phyloP scores from a whole-genome alignment of 257 asterid species.

The Asclepias syriaca region DNA sequence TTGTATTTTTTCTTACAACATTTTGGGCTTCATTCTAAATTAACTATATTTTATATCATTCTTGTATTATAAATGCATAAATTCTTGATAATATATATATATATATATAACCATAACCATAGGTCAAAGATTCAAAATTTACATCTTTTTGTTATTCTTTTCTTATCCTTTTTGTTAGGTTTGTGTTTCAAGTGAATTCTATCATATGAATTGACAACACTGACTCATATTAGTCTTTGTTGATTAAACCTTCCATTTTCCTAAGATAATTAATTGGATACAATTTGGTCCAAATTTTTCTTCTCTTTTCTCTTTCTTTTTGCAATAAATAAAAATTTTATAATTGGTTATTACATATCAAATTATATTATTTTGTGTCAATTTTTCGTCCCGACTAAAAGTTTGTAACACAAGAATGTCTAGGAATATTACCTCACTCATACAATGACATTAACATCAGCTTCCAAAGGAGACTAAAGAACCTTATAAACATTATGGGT shows the following conservation, averaged over 20 bases:
- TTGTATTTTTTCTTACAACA: neutral
- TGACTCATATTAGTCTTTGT: too few relatives aligned
- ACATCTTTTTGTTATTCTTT: neutral
- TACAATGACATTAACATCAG: neutral
- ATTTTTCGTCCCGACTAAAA: neutral
- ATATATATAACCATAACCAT: too few relatives aligned
- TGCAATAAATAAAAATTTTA: too few relatives aligned
- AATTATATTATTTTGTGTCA: neutral
- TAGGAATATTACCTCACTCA: neutral
- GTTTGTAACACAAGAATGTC: neutral
- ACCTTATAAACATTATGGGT: neutral
- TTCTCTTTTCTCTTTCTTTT: too few relatives aligned
- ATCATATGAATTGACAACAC: neutral
- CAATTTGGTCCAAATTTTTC: too few relatives aligned
- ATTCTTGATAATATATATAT: too few relatives aligned
- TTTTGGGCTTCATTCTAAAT: too few relatives aligned
- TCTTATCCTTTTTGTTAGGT: too few relatives aligned
- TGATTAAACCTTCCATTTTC: neutral
- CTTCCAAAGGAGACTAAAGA: slow-evolving; percentile 14
- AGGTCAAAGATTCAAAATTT: neutral
- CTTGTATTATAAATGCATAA: too few relatives aligned
- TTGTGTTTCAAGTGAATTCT: neutral
- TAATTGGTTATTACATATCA: too few relatives aligned
- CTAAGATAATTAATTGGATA: too few relatives aligned
- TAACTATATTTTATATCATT: too few relatives aligned